A percentile compares a stretch with the other conserved stretches of the same genome.
These are phyloP conservation scores for Triticum urartu DNA, from an alignment of 176 grass and related monocot genomes.

Conservation along the genomic window DNA sequence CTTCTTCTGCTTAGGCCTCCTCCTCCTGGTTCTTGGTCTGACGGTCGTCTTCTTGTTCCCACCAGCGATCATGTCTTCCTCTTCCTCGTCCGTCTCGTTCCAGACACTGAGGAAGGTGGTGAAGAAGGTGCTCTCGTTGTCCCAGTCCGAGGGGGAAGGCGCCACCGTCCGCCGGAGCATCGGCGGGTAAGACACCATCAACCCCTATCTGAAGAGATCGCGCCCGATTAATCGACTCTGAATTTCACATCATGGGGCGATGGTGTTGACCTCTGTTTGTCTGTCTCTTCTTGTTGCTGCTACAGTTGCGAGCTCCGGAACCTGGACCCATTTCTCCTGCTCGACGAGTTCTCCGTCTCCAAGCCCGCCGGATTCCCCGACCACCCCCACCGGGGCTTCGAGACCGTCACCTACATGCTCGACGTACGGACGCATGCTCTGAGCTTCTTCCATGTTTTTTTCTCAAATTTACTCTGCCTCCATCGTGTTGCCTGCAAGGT, in stretches of 20 bases:
- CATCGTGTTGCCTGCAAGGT: background rate
- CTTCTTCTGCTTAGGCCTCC: too few relatives aligned
- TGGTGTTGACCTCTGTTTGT: background rate
- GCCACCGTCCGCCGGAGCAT: constrained; percentile 30
- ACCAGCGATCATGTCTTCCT: too few relatives aligned
- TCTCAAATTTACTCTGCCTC: too few relatives aligned
- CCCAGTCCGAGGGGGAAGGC: background rate
- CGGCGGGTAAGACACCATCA: constrained; percentile 44
- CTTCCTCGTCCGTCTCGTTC: too few relatives aligned
- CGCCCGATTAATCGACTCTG: background rate
- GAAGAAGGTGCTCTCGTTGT: constrained; percentile 39
- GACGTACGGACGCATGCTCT: background rate
- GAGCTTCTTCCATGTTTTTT: background rate
- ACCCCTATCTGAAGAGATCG: too few relatives aligned
- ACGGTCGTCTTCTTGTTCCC: too few relatives aligned
- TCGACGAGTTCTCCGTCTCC: constrained; percentile 78
- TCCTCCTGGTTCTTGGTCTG: too few relatives aligned
- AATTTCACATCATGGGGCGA: background rate
- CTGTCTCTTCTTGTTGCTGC: background rate
- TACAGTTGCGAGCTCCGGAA: constrained; percentile 59
- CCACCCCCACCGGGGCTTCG: constrained; percentile 83
- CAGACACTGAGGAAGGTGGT: constrained; percentile 53
- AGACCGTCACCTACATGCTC: constrained; percentile 91
- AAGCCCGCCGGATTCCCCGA: constrained; percentile 77
- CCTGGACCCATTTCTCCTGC: constrained; percentile 76